A percentile compares a stretch with the other conserved stretches of the same genome.
Conservation (phyloP, 208 protist genomes). For the Leishmania guyanensis region DNA sequence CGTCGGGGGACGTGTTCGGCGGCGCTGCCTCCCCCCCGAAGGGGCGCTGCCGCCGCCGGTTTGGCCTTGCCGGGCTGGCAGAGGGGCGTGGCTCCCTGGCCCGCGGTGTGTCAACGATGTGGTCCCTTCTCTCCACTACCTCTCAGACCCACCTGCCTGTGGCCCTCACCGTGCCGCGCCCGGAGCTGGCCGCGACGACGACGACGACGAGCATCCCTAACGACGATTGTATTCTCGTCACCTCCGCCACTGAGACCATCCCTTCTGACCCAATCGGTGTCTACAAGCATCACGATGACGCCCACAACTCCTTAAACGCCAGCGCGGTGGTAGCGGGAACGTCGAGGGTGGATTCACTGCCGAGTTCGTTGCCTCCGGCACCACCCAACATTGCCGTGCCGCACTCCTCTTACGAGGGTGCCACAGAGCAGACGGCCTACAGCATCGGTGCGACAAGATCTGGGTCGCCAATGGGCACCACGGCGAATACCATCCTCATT, state of each 20-base stretch:
- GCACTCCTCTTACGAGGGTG: constrained; percentile 3
- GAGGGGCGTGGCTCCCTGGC: neutral
- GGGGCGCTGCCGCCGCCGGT: neutral
- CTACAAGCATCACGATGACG: neutral
- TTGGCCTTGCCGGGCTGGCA: neutral
- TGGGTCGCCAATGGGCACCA: neutral
- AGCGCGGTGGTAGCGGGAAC: neutral
- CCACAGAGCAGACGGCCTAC: neutral
- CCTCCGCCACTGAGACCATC: neutral
- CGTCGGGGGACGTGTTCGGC: neutral
- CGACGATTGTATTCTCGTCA: neutral
- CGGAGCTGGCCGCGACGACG: neutral
- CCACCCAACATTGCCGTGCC: neutral
- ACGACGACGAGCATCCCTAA: neutral
- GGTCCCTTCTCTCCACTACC: constrained; percentile 26
- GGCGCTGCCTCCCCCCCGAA: neutral
- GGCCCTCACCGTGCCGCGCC: neutral
- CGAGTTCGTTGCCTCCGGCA: constrained; percentile 3
- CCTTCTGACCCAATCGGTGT: neutral
- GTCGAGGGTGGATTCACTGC: constrained; percentile 2
- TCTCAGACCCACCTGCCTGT: constrained; percentile 3
- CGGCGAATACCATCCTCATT: neutral
- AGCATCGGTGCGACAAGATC: neutral
- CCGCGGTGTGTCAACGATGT: constrained; percentile 2
- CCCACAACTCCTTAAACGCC: neutral